phyloP scores from a whole-genome alignment of 2,329 filamentous ascomycete species.

The Neocucurbitaria cava region DNA sequence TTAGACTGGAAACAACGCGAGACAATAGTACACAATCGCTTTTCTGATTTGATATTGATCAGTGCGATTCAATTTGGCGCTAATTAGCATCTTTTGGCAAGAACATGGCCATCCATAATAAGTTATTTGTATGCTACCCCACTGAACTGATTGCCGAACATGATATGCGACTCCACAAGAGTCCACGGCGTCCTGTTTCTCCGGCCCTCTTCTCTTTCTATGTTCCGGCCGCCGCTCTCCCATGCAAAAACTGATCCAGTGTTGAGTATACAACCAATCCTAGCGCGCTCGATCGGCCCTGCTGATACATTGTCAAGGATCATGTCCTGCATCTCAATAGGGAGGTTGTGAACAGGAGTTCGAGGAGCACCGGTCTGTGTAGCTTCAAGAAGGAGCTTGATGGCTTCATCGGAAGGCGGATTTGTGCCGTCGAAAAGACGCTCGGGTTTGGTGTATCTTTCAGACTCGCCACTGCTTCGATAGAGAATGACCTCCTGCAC shows the following conservation, averaged over 20 bases:
- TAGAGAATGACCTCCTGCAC: slow-evolving; percentile 22
- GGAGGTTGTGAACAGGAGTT: slow-evolving; percentile 21
- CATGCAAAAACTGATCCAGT: slow-evolving; percentile 25
- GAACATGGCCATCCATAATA: too few species aligned
- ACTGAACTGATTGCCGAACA: slow-evolving; percentile 21
- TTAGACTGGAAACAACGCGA: too few species aligned
- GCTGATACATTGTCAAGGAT: slow-evolving; percentile 26
- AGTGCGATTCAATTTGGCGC: too few species aligned
- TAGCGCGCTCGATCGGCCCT: slow-evolving; percentile 24
- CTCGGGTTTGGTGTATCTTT: slow-evolving; percentile 17
- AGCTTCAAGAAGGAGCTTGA: slow-evolving; percentile 20
- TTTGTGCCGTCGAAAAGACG: slow-evolving; percentile 22
- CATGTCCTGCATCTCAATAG: slow-evolving; percentile 29
- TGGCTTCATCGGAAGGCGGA: slow-evolving; percentile 19
- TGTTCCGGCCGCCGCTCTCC: slow-evolving; percentile 15
- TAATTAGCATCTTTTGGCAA: too few species aligned
- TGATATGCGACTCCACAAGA: slow-evolving; percentile 30
- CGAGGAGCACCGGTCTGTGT: slow-evolving; percentile 9
- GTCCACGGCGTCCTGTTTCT: slow-evolving; percentile 10
- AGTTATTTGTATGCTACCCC: slow-evolving; percentile 24
- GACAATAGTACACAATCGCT: too few species aligned
- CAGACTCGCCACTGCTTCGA: slow-evolving; percentile 7
- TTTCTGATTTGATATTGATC: too few species aligned
- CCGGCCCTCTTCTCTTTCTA: slow-evolving; percentile 23
- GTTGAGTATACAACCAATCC: slow-evolving; percentile 24